A percentile compares a stretch with the other conserved stretches of the same genome.
phyloP scores from a whole-genome alignment of 441 rosid species.

The Erodium trifolium region DNA sequence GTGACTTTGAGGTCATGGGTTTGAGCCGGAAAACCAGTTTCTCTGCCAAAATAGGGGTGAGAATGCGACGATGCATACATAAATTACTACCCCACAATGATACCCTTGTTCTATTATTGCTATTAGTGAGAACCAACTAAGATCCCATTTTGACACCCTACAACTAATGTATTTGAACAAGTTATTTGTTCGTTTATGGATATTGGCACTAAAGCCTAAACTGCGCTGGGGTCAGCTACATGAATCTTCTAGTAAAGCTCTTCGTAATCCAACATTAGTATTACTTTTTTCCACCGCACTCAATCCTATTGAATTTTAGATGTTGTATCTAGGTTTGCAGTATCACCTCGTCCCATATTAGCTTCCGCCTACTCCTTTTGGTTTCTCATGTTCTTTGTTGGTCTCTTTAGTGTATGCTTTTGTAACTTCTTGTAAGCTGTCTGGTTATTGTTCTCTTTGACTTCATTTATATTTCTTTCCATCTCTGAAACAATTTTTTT shows the following conservation, averaged over 20 bases:
- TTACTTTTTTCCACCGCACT: background rate
- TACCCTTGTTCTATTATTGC: background rate
- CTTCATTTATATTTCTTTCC: slow-evolving; percentile 15
- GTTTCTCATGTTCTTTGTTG: background rate
- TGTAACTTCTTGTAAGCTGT: background rate
- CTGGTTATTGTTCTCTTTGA: background rate
- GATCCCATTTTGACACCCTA: background rate
- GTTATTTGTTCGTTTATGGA: background rate
- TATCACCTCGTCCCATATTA: background rate
- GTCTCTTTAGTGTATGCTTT: background rate
- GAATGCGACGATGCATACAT: background rate
- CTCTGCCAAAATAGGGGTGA: background rate
- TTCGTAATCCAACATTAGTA: background rate
- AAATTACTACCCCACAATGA: background rate
- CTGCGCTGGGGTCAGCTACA: background rate
- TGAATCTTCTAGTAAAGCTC: background rate
- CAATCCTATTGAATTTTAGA: background rate
- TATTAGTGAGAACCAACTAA: background rate
- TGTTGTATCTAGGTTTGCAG: background rate
- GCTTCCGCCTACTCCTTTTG: background rate
- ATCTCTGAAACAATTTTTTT: slow-evolving; percentile 1
- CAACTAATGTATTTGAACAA: background rate
- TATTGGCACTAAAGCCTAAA: background rate
- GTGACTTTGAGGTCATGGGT: slow-evolving; percentile 4
- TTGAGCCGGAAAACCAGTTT: background rate